A percentile compares a stretch with the other conserved stretches of the same genome.
phyloP scores from a whole-genome alignment of 2,329 filamentous ascomycete species.

The Chaetomiaceae sp. region DNA sequence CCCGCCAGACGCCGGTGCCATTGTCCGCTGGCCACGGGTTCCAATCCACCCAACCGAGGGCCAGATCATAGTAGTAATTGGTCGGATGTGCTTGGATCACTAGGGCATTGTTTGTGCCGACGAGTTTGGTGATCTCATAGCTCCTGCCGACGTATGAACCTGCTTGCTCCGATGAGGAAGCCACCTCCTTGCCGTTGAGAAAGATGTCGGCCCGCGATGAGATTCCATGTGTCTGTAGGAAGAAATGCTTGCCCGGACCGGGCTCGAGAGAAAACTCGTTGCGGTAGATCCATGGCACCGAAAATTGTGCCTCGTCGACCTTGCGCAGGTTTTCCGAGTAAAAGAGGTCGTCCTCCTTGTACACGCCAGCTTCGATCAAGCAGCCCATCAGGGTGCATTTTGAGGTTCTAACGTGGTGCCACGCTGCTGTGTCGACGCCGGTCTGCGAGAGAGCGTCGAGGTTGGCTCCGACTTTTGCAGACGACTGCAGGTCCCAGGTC shows the following conservation, averaged over 20 bases:
- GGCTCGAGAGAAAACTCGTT: constrained; percentile 44
- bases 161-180: constrained; percentile 43
- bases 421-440: constrained; percentile 44
- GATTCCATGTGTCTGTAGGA: constrained; percentile 56
- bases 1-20: constrained; percentile 59
- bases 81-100: constrained; percentile 54
- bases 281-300: constrained; percentile 56
- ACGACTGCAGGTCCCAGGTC: constrained; percentile 48
- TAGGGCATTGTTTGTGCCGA: constrained; percentile 44
- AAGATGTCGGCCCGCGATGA: constrained; percentile 57
- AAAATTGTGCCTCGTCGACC: constrained; percentile 45
- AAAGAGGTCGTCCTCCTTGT: constrained; percentile 51
- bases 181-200: constrained; percentile 52
- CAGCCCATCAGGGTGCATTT: constrained; percentile 55
- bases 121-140: constrained; percentile 50
- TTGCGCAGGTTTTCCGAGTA: constrained; percentile 45
- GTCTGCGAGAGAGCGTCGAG: constrained; percentile 39
- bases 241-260: constrained; percentile 39
- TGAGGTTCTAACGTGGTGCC: constrained; percentile 45
- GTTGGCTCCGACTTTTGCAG: constrained; percentile 34
- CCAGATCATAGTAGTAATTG: constrained; percentile 55
- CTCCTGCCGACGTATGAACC: constrained; percentile 54
- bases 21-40: constrained; percentile 59
- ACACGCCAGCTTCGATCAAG: constrained; percentile 48
- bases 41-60: constrained; percentile 58